Evolutionary conservation across 306 rosid genomes (phyloP).

Genomic region (Arachis hypogaea): DNA sequence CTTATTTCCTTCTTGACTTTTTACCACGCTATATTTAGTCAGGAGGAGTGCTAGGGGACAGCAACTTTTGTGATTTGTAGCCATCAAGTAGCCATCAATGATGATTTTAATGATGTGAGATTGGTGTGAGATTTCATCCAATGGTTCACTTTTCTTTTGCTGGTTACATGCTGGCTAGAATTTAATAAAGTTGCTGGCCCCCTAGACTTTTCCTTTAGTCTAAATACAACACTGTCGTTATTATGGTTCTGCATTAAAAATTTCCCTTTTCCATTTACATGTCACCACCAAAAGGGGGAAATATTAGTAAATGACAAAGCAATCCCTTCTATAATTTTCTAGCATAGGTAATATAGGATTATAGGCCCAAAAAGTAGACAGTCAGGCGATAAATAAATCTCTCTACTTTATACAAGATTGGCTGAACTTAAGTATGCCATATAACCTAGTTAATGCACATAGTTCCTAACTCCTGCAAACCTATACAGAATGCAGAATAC

Average conservation of each 20-base stretch:
- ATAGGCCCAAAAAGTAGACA: slow-evolving; percentile 10
- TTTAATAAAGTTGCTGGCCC: no score
- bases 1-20: background rate
- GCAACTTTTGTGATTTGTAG: no score
- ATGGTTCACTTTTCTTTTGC: no score
- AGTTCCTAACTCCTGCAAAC: slow-evolving; percentile 20
- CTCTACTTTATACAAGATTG: slow-evolving; percentile 11
- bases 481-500: background rate
- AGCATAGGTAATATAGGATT: slow-evolving; percentile 15
- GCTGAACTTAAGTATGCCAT: slow-evolving; percentile 21
- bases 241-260: no score
- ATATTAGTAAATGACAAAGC: background rate
- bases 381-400: slow-evolving; percentile 7
- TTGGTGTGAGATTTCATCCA: no score
- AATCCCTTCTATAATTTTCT: background rate
- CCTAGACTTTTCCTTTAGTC: background rate
- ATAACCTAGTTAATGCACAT: slow-evolving; percentile 23
- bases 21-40: background rate
- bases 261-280: slow-evolving; percentile 7
- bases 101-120: no score
- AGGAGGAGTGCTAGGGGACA: no score
- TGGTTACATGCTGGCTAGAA: no score
- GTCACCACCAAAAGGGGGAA: background rate
- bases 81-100: no score
- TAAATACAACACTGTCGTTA: background rate